Base-by-base conservation (phyloP, 2,329 filamentous ascomycete genomes). In the Blumeriella jaapii region DNA sequence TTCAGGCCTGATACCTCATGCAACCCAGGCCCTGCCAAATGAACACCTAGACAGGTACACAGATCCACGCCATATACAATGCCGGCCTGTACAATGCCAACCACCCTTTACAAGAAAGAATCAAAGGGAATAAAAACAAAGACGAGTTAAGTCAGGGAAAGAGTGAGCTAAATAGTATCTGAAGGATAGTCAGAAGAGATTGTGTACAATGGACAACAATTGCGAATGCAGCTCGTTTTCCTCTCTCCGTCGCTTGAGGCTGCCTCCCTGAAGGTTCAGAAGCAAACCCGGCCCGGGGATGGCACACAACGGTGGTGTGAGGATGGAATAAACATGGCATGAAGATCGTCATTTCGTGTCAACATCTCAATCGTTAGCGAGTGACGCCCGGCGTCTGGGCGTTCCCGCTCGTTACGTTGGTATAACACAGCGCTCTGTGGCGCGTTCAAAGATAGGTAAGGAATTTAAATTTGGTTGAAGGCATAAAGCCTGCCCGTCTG, bases 401-500 rank as follows among this genome's bases (percentile, higher is more conserved):
- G n/a, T n/a, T n/a, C n/a, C n/a, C n/a, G n/a, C n/a, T n/a, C n/a
- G n/a, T n/a, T n/a, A n/a, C 15, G 13, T 17, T 29, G 18, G 6
- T 23, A 7, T 3, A 17, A 18, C 31, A 27, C 15, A 11, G 22
- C 14, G 15, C 11, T 40, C 14, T 22, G 18, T 7, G 22, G 13
- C 28, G 27, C 22, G 11, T n/a, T 26, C 9, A 33, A n/a, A 15
- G 12, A 8, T 11, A 29, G 20, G 19, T 38, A 25, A 19, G n/a
- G 20, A n/a, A 5, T 16, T 41, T 18, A 38, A 29, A 35, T 26
- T 30, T 49, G 47, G 19, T 52, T 51, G 13, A 55, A 55, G 6
- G 36, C 41, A 47, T 52, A 29, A 54, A 55, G 27, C 49, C 50
- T 19, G 45, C 49, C 23, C 50, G 42, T 28, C 40, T 40, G 33